Evolutionary conservation across 495 filamentous ascomycete species (phyloP).

Genomic region (Annulohypoxylon stygium): DNA sequence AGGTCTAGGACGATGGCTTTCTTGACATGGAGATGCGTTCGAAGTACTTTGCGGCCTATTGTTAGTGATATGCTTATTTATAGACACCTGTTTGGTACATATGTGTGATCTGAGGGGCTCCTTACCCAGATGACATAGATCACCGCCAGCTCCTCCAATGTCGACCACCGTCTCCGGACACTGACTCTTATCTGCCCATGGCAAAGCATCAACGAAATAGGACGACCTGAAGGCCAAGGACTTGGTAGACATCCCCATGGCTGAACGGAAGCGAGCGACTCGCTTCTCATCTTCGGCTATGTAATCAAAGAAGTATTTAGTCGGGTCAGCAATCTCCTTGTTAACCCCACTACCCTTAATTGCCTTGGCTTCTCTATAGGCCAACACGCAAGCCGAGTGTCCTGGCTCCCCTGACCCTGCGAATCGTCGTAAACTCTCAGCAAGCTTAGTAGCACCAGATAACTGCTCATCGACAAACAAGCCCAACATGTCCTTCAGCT

Average conservation of each 20-base stretch:
- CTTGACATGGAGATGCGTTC: conserved; percentile 46
- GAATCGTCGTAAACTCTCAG: conserved; percentile 46
- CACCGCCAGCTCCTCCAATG: conserved; percentile 57
- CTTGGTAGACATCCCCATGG: conserved; percentile 57
- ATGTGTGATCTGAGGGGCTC: not conserved
- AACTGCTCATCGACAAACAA: conserved; percentile 58
- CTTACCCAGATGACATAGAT: conserved; percentile 38
- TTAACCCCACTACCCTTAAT: conserved; percentile 19
- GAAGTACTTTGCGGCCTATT: conserved; percentile 26
- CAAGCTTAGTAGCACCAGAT: conserved; percentile 43
- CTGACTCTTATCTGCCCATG: conserved; percentile 52
- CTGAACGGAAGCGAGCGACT: conserved; percentile 57
- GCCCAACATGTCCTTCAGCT: conserved; percentile 54
- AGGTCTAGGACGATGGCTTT: conserved; percentile 37
- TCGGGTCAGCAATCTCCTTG: conserved; percentile 34
- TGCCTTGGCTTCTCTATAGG: conserved; percentile 21
- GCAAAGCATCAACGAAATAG: conserved; percentile 55
- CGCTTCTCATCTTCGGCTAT: conserved; percentile 51
- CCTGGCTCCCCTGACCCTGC: conserved; percentile 46
- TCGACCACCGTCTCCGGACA: conserved; percentile 55
- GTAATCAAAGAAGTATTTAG: conserved; percentile 53
- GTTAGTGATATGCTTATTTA: not conserved
- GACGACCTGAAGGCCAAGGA: conserved; percentile 52
- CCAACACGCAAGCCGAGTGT: conserved; percentile 42
- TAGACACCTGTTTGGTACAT: not conserved